Percentiles rank a stretch among this genome's conserved stretches.
Evolutionary conservation across 495 filamentous ascomycete species (phyloP).

Genomic region (Penicillium daleae): DNA sequence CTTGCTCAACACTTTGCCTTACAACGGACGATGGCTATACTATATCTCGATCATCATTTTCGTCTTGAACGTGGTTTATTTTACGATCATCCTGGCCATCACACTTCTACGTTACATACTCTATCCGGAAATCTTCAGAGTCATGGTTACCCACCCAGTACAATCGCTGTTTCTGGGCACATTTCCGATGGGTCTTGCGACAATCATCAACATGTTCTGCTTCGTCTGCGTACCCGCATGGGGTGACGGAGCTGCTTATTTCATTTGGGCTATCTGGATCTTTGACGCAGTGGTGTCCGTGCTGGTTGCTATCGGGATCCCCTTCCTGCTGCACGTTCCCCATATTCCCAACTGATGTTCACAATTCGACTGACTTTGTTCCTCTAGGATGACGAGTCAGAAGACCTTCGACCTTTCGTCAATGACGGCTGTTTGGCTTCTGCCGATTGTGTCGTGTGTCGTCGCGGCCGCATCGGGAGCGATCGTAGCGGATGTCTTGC

Average conservation of each 20-base stretch:
- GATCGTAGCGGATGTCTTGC: conserved; percentile 49
- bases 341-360: conserved; percentile 8
- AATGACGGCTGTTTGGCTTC: conserved; percentile 57
- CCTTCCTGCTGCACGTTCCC: conserved; percentile 38
- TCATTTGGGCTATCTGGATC: conserved; percentile 55
- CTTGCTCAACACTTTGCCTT: conserved; percentile 55
- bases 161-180: conserved; percentile 57
- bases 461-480: conserved; percentile 54
- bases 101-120: conserved; percentile 53
- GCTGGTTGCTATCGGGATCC: conserved; percentile 26
- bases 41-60: conserved; percentile 54
- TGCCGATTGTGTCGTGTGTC: conserved; percentile 55
- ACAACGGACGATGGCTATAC: conserved; percentile 50
- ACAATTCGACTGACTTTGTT: not conserved
- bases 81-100: conserved; percentile 35
- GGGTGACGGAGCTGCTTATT: conserved; percentile 33
- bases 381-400: conserved; percentile 5
- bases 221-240: conserved; percentile 51
- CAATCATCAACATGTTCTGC: conserved; percentile 57
- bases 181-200: conserved; percentile 62
- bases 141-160: conserved; percentile 54
- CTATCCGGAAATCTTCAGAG: conserved; percentile 53
- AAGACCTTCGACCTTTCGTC: conserved; percentile 19
- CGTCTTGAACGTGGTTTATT: conserved; percentile 51
- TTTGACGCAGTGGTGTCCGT: conserved; percentile 42